Percentiles rank a stretch among this genome's conserved stretches.
Evolutionary conservation across 2,329 filamentous ascomycete genomes (phyloP).

Genomic region (Ophiobolus disseminans): DNA sequence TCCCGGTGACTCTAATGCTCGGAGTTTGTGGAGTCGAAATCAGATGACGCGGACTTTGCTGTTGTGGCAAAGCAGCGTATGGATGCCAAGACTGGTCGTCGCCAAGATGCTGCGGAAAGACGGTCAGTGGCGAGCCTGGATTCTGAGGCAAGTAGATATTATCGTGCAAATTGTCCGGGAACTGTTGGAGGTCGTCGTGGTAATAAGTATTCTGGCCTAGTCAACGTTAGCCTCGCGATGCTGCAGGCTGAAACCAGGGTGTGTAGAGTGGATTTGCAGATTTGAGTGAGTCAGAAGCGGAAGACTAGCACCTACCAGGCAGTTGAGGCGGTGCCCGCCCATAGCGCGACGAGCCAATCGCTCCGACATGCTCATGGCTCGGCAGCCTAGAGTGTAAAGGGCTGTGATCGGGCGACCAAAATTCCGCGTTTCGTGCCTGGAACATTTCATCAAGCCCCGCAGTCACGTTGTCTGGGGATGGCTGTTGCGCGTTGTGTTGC

Average conservation of each 20-base stretch:
- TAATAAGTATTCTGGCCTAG: conserved; percentile 43
- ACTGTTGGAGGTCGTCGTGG: conserved; percentile 29
- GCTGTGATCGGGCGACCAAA: conserved; percentile 31
- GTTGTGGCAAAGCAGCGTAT: conserved; percentile 38
- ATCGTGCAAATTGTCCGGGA: conserved; percentile 26
- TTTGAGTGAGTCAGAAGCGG: conserved; percentile 32
- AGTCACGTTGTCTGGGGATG: conserved; percentile 17
- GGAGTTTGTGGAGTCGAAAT: conserved; percentile 32
- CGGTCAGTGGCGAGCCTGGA: conserved; percentile 39
- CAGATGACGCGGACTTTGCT: conserved; percentile 43
- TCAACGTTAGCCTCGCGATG: conserved; percentile 19
- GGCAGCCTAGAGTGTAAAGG: conserved; percentile 32
- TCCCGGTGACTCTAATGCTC: conserved; percentile 41
- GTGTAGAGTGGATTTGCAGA: conserved; percentile 14
- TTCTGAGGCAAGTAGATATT: conserved; percentile 37
- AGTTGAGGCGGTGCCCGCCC: conserved; percentile 21
- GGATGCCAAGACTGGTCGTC: conserved; percentile 37
- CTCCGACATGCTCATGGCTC: conserved; percentile 17
- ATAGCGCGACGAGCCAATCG: conserved; percentile 13
- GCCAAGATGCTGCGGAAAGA: conserved; percentile 41
- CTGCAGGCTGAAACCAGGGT: conserved; percentile 38
- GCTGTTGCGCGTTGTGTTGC: conserved; percentile 38
- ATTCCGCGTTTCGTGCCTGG: conserved; percentile 42
- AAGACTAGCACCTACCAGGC: conserved; percentile 29
- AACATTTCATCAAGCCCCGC: conserved; percentile 31